Base-by-base conservation (phyloP, 2,329 filamentous ascomycete species). In the Aureobasidium sp. region DNA sequence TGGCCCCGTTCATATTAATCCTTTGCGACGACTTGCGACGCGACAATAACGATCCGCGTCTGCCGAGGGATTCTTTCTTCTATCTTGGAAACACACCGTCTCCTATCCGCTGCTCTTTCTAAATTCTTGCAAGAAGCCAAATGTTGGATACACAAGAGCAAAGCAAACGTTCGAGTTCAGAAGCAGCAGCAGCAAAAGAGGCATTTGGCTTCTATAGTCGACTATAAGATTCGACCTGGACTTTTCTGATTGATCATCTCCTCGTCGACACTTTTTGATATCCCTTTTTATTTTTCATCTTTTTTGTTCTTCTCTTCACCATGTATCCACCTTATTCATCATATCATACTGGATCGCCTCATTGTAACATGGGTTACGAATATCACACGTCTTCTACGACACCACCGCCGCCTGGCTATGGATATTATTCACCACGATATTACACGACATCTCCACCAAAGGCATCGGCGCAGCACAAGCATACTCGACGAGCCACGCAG, bases 401-500 rank as follows among this genome's bases (percentile, higher is more conserved):
- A 60, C 80, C 82, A 25, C 78, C 75, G 6, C 71, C 72, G 37
- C 69, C 69, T 63, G 68, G 65, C 48, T 72, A 73, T 69, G 68
- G 68, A 54, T 85, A 84, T 75, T 80, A 81, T 71, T 81, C 82
- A 9, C 79, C 81, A 34, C 75, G 78, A 65, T 80, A 81, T 68
- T 75, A 80, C 47, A 68, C 75, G 57, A 80, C 82, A 44, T 80
- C 77, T 44, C 75, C 75, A 5, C 73, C 75, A 36, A 77, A 75
- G 63, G 73, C 70, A 60, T 76, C 76, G 45, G 72, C 79, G 50
- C 81, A 81, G 50, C 81, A 81, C 70, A 75, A 76, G 64, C 83
- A 86, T 72, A 72, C 76, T 36, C 81, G 83, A 69, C 81, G 83
- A 67, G 78, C 82, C 65, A 86, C 83, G 66, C 75, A 77, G 65